Conservation (phyloP, 306 rosid species). For the Geum urbanum region DNA sequence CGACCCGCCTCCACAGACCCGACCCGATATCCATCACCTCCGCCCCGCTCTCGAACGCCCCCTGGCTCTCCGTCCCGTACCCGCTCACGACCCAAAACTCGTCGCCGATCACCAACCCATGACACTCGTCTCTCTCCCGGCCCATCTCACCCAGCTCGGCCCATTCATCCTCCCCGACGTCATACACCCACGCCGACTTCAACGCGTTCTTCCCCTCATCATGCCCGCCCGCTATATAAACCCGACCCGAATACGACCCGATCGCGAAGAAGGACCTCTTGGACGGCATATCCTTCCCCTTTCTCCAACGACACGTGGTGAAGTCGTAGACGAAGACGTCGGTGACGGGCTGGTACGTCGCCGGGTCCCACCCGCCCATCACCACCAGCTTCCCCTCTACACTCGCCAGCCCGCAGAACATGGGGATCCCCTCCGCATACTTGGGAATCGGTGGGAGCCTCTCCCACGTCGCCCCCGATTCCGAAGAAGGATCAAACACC, state of each 20-base stretch:
- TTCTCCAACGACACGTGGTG: slow-evolving; percentile 29
- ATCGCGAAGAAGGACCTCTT: slow-evolving; percentile 46
- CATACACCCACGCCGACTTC: slow-evolving; percentile 42
- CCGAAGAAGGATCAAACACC: slow-evolving; percentile 29
- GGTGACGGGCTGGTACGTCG: slow-evolving; percentile 35
- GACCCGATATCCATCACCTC: slow-evolving; percentile 31
- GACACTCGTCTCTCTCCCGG: slow-evolving; percentile 55
- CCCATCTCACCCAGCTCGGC: slow-evolving; percentile 36
- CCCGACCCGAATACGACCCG: slow-evolving; percentile 31
- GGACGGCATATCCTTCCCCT: slow-evolving; percentile 40
- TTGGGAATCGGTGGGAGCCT: slow-evolving; percentile 39
- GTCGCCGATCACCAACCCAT: slow-evolving; percentile 38
- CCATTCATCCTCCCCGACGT: slow-evolving; percentile 38
- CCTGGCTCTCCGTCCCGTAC: slow-evolving; percentile 47
- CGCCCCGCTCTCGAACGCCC: slow-evolving; percentile 36
- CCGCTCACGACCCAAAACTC: slow-evolving; percentile 57
- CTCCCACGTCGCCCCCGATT: slow-evolving; percentile 25
- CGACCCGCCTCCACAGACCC: slow-evolving; percentile 44
- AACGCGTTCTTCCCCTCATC: slow-evolving; percentile 50
- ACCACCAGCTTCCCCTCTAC: slow-evolving; percentile 44
- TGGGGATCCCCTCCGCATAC: slow-evolving; percentile 42
- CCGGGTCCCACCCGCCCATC: slow-evolving; percentile 63
- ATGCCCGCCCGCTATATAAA: slow-evolving; percentile 57
- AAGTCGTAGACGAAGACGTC: slow-evolving; percentile 54
- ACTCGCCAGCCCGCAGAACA: slow-evolving; percentile 48